Conservation (phyloP, 768 basidiomycete species). For the Russula foetens region DNA sequence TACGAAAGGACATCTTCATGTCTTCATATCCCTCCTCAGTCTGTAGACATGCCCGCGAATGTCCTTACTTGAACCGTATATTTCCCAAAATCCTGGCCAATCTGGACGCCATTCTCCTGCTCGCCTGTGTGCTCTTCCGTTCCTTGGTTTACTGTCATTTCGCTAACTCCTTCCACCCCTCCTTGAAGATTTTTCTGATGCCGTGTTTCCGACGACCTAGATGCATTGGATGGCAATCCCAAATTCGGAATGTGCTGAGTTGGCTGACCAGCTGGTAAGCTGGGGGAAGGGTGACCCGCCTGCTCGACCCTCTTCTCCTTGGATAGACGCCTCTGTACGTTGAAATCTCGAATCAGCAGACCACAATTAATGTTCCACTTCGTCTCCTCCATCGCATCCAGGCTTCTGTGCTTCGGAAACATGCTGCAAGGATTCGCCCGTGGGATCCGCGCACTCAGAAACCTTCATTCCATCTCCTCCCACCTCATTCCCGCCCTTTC, state of each 20-base stretch:
- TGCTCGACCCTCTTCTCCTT: background rate
- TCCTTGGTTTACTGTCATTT: too few species aligned
- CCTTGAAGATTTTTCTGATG: too few species aligned
- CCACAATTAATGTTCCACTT: conserved; percentile 5
- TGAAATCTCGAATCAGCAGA: background rate
- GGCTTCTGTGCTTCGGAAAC: conserved; percentile 5
- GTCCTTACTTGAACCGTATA: too few species aligned
- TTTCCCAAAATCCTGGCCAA: too few species aligned
- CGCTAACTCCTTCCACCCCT: too few species aligned
- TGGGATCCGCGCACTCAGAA: conserved; percentile 3
- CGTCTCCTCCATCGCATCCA: background rate
- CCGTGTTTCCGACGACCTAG: too few species aligned
- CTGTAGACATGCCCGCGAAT: too few species aligned
- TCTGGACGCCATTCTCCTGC: too few species aligned
- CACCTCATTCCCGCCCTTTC: background rate
- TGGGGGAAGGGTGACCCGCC: background rate
- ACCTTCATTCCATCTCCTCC: background rate
- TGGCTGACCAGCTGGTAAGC: background rate
- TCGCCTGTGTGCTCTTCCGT: too few species aligned
- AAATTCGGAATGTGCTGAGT: too few species aligned
- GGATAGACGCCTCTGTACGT: background rate
- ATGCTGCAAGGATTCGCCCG: background rate
- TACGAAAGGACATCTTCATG: too few species aligned
- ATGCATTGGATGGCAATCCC: background rate
- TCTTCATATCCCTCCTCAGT: too few species aligned